A percentile compares a stretch with the other conserved stretches of the same genome.
Evolutionary conservation across 1,139 yeast species (phyloP).

Genomic region (Zygosaccharomyces pseudobailii): DNA sequence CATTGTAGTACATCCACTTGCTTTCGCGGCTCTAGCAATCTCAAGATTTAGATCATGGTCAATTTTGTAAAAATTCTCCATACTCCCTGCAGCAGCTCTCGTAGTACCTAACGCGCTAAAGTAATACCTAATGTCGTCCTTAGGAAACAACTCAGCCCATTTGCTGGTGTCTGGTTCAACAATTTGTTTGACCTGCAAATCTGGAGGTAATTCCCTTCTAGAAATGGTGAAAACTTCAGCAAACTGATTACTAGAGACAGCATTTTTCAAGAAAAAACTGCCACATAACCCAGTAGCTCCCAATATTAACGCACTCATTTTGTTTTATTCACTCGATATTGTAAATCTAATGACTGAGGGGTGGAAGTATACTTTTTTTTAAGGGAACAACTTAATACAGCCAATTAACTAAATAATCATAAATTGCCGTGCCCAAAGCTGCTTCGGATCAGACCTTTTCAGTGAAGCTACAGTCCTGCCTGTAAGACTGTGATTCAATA

Average conservation of each 20-base stretch:
- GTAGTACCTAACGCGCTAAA: constrained; percentile 77
- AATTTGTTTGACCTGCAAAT: constrained; percentile 14
- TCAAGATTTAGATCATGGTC: constrained; percentile 66
- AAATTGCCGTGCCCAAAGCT: not conserved
- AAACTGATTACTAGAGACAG: constrained; percentile 35
- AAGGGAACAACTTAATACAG: not conserved
- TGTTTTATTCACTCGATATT: not conserved
- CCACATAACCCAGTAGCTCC: constrained; percentile 69
- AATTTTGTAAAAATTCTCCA: constrained; percentile 57
- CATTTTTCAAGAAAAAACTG: constrained; percentile 40
- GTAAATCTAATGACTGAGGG: not conserved
- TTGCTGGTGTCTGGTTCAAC: constrained; percentile 39
- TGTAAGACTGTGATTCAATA: no score
- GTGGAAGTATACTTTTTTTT: not conserved
- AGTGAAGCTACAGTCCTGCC: no score
- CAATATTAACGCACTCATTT: constrained; percentile 35
- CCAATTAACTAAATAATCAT: not conserved
- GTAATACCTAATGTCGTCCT: constrained; percentile 33
- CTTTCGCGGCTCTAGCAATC: constrained; percentile 66
- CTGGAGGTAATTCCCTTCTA: constrained; percentile 37
- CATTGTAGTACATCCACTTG: constrained; percentile 56
- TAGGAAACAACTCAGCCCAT: constrained; percentile 39
- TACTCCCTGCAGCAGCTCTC: constrained; percentile 61
- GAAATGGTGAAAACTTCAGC: constrained; percentile 43
- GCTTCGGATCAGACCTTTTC: not conserved